Conservation (phyloP, 164 flowering plant species). For the Liquidambar formosana region DNA sequence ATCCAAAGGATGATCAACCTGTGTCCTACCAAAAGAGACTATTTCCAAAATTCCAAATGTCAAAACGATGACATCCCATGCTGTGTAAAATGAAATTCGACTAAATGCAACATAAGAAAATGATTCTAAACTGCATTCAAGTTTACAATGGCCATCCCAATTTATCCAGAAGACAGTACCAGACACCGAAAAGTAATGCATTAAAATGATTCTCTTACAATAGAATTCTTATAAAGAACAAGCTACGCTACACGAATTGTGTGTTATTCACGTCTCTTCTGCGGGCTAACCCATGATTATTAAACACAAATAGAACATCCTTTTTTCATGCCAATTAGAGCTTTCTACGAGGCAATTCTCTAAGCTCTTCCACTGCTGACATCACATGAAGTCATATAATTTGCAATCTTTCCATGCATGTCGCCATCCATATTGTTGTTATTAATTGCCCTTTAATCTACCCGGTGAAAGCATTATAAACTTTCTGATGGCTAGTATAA, state of each 20-base stretch:
- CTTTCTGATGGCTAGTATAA: slow-evolving; percentile 55
- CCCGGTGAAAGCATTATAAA: slow-evolving; percentile 41
- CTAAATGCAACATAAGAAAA: too few species aligned
- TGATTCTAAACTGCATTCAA: too few species aligned
- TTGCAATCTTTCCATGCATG: neutral
- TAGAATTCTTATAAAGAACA: neutral
- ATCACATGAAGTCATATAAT: neutral
- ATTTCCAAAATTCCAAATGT: too few species aligned
- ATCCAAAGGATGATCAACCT: too few species aligned
- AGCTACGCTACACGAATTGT: neutral
- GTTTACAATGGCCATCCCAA: too few species aligned
- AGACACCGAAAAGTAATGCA: neutral
- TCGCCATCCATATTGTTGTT: neutral
- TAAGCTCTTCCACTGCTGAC: neutral
- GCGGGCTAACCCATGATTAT: neutral
- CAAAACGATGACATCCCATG: too few species aligned
- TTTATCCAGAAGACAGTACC: too few species aligned
- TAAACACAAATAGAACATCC: neutral
- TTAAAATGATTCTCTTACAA: neutral
- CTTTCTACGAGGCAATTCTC: neutral
- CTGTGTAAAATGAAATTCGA: too few species aligned
- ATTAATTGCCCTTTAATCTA: slow-evolving; percentile 38
- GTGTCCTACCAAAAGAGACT: too few species aligned
- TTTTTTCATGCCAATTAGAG: neutral
- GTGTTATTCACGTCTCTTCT: neutral